Evolutionary conservation across 2,329 filamentous ascomycete genomes (phyloP), one percentile per base, ranked within the genome.

Genomic region (Fusarium sp.): DNA sequence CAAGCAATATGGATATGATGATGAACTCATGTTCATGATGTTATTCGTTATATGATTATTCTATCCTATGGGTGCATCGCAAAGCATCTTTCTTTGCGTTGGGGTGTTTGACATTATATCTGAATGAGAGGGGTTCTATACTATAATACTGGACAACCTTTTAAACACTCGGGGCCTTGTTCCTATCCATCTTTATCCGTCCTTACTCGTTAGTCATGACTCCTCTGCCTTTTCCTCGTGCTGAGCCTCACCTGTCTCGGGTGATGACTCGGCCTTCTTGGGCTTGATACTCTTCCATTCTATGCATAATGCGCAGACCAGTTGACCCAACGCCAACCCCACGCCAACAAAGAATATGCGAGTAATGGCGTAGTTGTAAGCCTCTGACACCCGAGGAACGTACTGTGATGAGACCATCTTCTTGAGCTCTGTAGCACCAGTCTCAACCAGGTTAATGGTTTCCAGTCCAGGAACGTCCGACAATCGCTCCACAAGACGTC

Each of bases 201-300:
- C n/a, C 15, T 8, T 40, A 44, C n/a, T 40, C 18, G 8, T 36
- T 18, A 34, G 65, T 70, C 69, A 69, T 46, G 61, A 57, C 46
- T 62, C 56, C 38, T 69, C 65, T 8, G 38, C 23, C 45, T 65
- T 68, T 41, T 64, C 10, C 31, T 59, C 45, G 20, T 58, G 34
- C 11, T 28, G 36, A 18, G 42, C 8, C 10, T 66, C 41, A 13
- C 49, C 53, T 26, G 40, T 45, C 31, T 53, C 52, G 10, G 56
- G 44, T 6, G 52, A 57, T 33, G 54, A 62, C 62, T 74, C 72
- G 6, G 30, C 53, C 72, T 86, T 56, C 72, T 86, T 87, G 12
- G 62, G 62, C 82, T 91, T 92, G 73, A 92, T 88, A 67, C 81
- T 89, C 75, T 82, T 88, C 90, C 90, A 92, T 76, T 92, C 85